A percentile compares a stretch with the other conserved stretches of the same genome.
Conservation (phyloP, 1,139 yeast species). For the Torulaspora pretoriensis region DNA sequence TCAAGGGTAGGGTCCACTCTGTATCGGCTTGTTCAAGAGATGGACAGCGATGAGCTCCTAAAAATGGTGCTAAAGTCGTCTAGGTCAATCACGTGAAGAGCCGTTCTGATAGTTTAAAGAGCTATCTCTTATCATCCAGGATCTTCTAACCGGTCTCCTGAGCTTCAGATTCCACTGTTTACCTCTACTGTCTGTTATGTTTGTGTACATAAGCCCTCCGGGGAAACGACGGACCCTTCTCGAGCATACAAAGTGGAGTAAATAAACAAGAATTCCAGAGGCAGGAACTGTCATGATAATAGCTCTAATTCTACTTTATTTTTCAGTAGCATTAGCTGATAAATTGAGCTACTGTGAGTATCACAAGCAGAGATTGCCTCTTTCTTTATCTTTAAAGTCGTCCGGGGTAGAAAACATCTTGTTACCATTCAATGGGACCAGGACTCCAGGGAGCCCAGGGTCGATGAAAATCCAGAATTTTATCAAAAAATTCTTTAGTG, state of each 20-base stretch:
- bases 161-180: neutral
- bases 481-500: constrained; percentile 34
- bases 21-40: neutral
- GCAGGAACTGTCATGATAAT: no score
- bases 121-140: neutral
- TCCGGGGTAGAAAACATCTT: constrained; percentile 14
- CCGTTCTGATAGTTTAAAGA: neutral
- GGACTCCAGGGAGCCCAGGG: constrained; percentile 47
- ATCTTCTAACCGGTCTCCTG: neutral
- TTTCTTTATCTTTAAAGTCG: constrained; percentile 15
- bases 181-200: neutral
- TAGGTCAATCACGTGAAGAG: neutral
- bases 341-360: constrained; percentile 3
- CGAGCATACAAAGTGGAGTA: neutral
- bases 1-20: neutral
- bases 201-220: neutral
- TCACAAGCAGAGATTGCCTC: constrained; percentile 13
- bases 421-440: constrained; percentile 37
- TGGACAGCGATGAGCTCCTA: neutral
- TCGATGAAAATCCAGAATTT: constrained; percentile 41
- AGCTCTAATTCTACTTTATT: neutral
- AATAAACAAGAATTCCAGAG: no score
- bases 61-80: neutral
- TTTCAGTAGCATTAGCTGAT: neutral
- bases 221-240: neutral